A percentile compares a stretch with the other conserved stretches of the same genome.
These are phyloP conservation scores for Elongisporangium anandrum DNA, from an alignment of 352 stramenopile genomes.

Conservation along the genomic window DNA sequence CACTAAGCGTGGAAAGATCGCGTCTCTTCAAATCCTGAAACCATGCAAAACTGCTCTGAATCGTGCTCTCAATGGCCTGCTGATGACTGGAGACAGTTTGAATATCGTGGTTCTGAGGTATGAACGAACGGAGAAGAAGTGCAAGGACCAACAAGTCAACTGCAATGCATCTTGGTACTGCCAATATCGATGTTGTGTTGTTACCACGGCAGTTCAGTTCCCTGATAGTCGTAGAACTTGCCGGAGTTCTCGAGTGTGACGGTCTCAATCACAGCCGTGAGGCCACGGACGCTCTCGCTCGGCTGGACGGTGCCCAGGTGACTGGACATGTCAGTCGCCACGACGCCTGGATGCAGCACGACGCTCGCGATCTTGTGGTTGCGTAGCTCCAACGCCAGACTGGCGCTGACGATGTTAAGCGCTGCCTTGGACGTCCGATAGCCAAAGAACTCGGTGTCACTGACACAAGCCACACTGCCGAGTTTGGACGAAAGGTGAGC, in stretches of 20 bases:
- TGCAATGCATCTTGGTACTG: no score
- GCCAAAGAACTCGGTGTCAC: conserved; percentile 5
- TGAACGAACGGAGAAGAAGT: no score
- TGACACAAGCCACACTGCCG: conserved; percentile 11
- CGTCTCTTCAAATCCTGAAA: neutral
- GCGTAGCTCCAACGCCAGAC: conserved; percentile 23
- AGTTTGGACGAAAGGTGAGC: conserved; percentile 28
- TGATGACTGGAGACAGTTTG: no score
- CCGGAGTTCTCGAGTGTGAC: conserved; percentile 15
- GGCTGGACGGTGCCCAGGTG: conserved; percentile 9
- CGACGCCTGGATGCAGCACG: conserved; percentile 26
- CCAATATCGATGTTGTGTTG: no score
- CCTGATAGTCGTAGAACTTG: conserved; percentile 21
- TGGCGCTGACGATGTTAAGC: conserved; percentile 39
- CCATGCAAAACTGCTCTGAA: neutral
- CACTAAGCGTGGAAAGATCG: neutral
- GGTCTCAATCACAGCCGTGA: conserved; percentile 10
- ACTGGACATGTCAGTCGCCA: conserved; percentile 26
- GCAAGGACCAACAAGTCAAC: no score
- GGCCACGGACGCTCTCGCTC: conserved; percentile 13
- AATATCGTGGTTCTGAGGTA: no score
- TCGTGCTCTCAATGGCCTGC: neutral
- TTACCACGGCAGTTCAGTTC: conserved; percentile 18
- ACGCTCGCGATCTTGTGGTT: conserved; percentile 19
- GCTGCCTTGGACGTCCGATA: conserved; percentile 51